Percentiles rank a stretch among this genome's conserved stretches.
These are phyloP conservation scores for Rosa lucieae DNA, from an alignment of 306 rosid species.

Conservation along the genomic window DNA sequence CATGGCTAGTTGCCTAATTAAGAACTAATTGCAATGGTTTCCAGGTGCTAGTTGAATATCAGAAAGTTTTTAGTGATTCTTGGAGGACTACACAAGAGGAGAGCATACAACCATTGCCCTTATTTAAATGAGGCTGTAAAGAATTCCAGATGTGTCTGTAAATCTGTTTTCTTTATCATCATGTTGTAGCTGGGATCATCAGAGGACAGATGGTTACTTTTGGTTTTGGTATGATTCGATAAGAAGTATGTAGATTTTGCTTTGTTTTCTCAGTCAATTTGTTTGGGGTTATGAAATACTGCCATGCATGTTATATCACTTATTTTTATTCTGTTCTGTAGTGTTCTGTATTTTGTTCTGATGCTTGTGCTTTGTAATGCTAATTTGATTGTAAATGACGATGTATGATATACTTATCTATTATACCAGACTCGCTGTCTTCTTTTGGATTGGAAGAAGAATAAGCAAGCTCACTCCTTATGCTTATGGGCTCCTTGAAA, in stretches of 20 bases:
- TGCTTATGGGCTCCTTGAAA: not conserved
- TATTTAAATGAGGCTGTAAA: not conserved
- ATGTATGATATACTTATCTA: not conserved
- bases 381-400: not conserved
- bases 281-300: not conserved
- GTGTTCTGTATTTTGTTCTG: not conserved
- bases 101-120: slow-evolving; percentile 47
- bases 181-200: slow-evolving; percentile 6
- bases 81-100: slow-evolving; percentile 70
- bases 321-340: not conserved
- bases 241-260: not conserved
- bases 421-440: not conserved
- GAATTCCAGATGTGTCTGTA: slow-evolving; percentile 50
- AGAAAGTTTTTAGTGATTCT: slow-evolving; percentile 65
- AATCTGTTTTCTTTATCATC: not conserved
- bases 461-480: too few species aligned
- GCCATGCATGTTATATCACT: not conserved
- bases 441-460: not conserved
- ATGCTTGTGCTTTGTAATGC: not conserved
- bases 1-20: not conserved
- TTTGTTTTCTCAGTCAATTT: not conserved
- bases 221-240: not conserved
- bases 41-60: slow-evolving; percentile 82
- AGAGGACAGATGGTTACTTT: too few species aligned
- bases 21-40: slow-evolving; percentile 21